Conservation (phyloP, 1,139 yeast species). For the Magnusiomyces suaveolens region DNA sequence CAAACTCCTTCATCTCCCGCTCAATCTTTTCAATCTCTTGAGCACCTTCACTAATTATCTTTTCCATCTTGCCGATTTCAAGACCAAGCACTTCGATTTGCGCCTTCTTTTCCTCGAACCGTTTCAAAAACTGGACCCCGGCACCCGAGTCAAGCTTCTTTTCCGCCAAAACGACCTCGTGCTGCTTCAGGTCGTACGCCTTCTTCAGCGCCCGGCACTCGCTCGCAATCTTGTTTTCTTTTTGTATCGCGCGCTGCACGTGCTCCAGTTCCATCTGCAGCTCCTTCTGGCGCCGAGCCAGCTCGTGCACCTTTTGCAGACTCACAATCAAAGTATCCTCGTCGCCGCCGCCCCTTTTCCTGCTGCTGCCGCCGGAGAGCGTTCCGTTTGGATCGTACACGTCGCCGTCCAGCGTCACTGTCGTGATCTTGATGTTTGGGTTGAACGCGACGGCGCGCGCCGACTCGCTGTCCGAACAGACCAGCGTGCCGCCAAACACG, state of each 20-base stretch:
- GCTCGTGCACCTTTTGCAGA: constrained; percentile 59
- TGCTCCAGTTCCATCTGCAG: constrained; percentile 37
- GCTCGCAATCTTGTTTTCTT: constrained; percentile 41
- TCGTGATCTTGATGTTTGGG: constrained; percentile 66
- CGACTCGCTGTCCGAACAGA: constrained; percentile 78
- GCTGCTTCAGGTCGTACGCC: constrained; percentile 54
- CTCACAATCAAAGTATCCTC: constrained; percentile 36
- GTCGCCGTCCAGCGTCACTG: constrained; percentile 93
- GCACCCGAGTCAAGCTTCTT: constrained; percentile 55
- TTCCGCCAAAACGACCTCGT: constrained; percentile 55
- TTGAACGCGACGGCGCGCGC: constrained; percentile 85
- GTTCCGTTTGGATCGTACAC: constrained; percentile 94
- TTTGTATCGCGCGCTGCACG: constrained; percentile 37
- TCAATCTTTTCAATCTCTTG: constrained; percentile 50
- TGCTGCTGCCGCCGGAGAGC: constrained; percentile 67
- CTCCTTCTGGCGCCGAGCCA: constrained; percentile 36
- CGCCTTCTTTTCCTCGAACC: constrained; percentile 39
- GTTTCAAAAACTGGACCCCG: constrained; percentile 44
- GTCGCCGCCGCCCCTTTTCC: background rate
- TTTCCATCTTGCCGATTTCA: constrained; percentile 35
- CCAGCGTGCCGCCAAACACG: constrained; percentile 78
- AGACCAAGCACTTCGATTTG: constrained; percentile 43
- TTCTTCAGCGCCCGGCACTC: constrained; percentile 54
- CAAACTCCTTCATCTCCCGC: constrained; percentile 74
- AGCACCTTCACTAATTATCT: constrained; percentile 26